phyloP scores from a whole-genome alignment of 1,139 yeast genomes.

The Suhomyces taliae region DNA sequence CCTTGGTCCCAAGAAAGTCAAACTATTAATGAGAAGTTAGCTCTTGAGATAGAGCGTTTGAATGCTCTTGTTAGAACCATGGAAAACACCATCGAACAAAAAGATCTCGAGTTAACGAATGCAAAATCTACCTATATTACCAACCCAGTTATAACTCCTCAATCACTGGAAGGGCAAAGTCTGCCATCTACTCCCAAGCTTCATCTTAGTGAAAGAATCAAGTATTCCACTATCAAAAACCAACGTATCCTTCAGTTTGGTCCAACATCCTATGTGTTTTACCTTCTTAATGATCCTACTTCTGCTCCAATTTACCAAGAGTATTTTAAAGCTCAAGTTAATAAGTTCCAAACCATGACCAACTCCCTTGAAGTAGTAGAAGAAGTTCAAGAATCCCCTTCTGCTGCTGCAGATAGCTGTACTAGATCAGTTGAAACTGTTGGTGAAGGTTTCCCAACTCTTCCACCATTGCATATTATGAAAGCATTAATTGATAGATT shows the following conservation, averaged over 20 bases:
- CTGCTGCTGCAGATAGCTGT: background rate
- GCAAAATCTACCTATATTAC: background rate
- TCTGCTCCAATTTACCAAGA: background rate
- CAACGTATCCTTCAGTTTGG: background rate
- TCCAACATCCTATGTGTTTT: background rate
- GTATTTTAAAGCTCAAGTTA: background rate
- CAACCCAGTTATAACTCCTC: background rate
- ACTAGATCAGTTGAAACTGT: background rate
- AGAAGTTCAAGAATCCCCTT: background rate
- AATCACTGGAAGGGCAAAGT: background rate
- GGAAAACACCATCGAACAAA: background rate
- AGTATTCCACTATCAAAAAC: background rate
- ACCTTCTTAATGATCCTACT: background rate
- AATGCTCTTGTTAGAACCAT: background rate
- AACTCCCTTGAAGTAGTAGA: background rate
- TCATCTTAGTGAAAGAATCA: background rate
- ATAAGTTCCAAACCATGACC: background rate
- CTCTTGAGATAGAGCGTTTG: background rate
- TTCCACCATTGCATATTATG: background rate
- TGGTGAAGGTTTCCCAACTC: background rate
- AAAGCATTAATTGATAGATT: background rate
- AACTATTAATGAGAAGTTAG: background rate
- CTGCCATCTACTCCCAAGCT: background rate
- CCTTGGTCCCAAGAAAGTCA: background rate
- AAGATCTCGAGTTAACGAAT: background rate